Evolutionary conservation across 2,329 filamentous ascomycete species (phyloP), one percentile per base, ranked within the genome.

Genomic region (Trichoderma simmonsii): DNA sequence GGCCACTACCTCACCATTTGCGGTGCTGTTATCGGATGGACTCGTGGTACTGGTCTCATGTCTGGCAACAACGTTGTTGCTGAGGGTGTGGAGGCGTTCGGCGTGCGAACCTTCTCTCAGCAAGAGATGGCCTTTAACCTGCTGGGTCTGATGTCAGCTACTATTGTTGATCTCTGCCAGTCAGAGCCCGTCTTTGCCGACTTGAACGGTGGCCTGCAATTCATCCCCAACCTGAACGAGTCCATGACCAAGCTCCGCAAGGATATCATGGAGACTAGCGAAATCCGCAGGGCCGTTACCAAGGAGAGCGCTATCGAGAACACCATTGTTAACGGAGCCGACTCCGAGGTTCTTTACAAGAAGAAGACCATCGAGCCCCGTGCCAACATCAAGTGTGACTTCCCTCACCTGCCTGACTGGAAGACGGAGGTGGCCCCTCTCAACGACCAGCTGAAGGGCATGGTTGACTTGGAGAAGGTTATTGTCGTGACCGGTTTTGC

Each of bases 71-170:
- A 99, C 83, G 91, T 98, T 77, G 95, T 98, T 75, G 96, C 96
- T 43, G 95, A 98, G 82, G 96, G 95, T 73, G 94, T 99, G 71
- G 96, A 99, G 86, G 93, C 93, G 77, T 96, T 97, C 76, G 96
- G 96, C 78, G 96, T 98, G 30, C 94, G 96, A 77, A 99, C 96
- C 4, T 99, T 99, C 87, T 98, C 95, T 11, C 96, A 98, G 84
- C 94, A 97, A 81, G 96, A 99, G 83, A 99, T 99, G 96, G 96
- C 96, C 18, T 99, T 99, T 88, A 99, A 99, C 84, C 84, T 99
- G 76, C 89, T 99, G 59, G 95, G 96, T 76, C 89, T 99, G 68
- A 97, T 99, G 96, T 93, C 95, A 1, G 95, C 96, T 48, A 89
- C 91, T 32, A 93, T 99, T 77, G 95, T 97, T 76, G 94, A 99